Conservation (phyloP, 2,329 filamentous ascomycete genomes). For the Pezicula neosporulosa region DNA sequence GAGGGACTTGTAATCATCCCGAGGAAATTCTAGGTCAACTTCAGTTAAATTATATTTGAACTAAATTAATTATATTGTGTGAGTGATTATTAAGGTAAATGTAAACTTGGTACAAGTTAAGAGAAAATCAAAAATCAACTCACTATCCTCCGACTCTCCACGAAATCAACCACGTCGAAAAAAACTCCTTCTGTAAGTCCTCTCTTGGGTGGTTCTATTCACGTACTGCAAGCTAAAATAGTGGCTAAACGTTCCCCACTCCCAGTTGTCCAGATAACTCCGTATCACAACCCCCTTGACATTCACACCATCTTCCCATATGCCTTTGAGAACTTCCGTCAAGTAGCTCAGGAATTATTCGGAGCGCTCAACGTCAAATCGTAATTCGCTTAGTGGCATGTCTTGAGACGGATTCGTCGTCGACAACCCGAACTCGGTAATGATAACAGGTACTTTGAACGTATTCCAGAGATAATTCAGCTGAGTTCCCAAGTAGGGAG, state of each 20-base stretch:
- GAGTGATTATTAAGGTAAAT: too few relatives aligned
- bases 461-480: neutral
- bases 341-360: neutral
- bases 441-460: slow-evolving; percentile 8
- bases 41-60: too few relatives aligned
- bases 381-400: too few relatives aligned
- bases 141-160: too few relatives aligned
- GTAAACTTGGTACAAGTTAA: too few relatives aligned
- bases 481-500: neutral
- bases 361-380: neutral
- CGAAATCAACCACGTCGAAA: slow-evolving; percentile 36
- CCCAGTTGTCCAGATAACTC: neutral
- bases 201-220: slow-evolving; percentile 32
- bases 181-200: slow-evolving; percentile 54
- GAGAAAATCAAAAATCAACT: too few relatives aligned
- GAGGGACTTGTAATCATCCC: too few relatives aligned
- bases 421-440: neutral
- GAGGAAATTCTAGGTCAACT: too few relatives aligned
- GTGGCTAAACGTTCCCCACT: neutral
- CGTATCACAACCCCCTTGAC: neutral
- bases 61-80: too few relatives aligned
- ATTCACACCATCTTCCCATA: neutral
- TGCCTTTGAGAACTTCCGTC: neutral
- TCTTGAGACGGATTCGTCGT: neutral
- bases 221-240: neutral